phyloP scores from a whole-genome alignment of 1,284 basidiomycete genomes.

The Sporisorium exsertum region DNA sequence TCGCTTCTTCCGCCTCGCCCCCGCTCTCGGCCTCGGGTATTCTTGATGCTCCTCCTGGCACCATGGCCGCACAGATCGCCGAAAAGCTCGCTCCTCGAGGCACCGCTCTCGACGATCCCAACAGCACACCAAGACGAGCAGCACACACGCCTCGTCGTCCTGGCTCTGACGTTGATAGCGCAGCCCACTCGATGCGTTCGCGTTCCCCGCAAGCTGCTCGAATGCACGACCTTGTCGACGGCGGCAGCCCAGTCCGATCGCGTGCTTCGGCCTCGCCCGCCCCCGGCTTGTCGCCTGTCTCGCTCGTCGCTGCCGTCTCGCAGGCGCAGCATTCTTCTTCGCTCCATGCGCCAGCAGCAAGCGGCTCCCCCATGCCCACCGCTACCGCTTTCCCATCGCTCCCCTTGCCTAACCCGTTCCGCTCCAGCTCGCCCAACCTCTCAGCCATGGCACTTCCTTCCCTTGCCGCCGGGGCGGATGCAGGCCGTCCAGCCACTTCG shows the following conservation, averaged over 20 bases:
- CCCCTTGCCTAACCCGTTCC: slow-evolving; percentile 60
- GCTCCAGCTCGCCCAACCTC: slow-evolving; percentile 53
- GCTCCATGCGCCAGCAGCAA: slow-evolving; percentile 9
- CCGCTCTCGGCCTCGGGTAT: slow-evolving; percentile 42
- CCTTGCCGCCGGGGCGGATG: slow-evolving; percentile 38
- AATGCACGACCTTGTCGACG: slow-evolving; percentile 25
- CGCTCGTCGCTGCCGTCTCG: slow-evolving; percentile 36
- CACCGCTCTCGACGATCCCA: slow-evolving; percentile 4
- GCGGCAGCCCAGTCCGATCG: slow-evolving; percentile 43
- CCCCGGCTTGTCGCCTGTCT: slow-evolving; percentile 29
- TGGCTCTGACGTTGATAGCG: slow-evolving; percentile 45
- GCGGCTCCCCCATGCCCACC: slow-evolving; percentile 41
- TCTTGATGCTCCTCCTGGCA: slow-evolving; percentile 59
- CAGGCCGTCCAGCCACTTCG: slow-evolving; percentile 44
- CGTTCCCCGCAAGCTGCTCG: slow-evolving; percentile 42
- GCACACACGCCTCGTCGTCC: slow-evolving; percentile 31
- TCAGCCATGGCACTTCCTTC: slow-evolving; percentile 47
- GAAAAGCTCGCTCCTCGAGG: slow-evolving; percentile 46
- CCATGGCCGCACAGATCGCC: slow-evolving; percentile 62
- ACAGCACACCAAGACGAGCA: slow-evolving; percentile 14
- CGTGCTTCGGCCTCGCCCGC: slow-evolving; percentile 36
- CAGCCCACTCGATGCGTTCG: slow-evolving; percentile 42
- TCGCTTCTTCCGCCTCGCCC: slow-evolving; percentile 50
- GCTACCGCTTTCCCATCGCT: slow-evolving; percentile 59
- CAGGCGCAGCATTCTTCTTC: slow-evolving; percentile 23